Evolutionary conservation across 345 rosid species (phyloP).

Genomic region (Rhodamnia rubescens): DNA sequence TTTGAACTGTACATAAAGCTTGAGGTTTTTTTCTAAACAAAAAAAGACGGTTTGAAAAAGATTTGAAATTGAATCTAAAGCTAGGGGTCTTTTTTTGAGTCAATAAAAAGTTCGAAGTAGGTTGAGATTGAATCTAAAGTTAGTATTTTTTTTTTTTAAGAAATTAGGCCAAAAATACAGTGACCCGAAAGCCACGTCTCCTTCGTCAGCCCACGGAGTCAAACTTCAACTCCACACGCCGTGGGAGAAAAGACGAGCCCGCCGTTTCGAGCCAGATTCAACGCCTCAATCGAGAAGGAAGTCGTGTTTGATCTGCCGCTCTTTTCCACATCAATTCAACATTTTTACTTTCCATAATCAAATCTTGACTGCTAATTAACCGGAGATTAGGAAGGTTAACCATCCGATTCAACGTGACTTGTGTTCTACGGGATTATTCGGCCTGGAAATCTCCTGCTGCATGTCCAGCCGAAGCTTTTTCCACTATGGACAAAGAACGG

Average conservation of each 20-base stretch:
- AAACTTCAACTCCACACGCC: background rate
- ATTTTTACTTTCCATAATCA: background rate
- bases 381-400: background rate
- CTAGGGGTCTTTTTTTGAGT: too few relatives aligned
- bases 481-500: too few relatives aligned
- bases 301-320: background rate
- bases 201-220: background rate
- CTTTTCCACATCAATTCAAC: too few relatives aligned
- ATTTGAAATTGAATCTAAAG: accelerated
- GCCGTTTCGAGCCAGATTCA: background rate
- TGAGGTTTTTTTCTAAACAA: too few relatives aligned
- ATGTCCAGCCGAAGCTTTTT: too few relatives aligned
- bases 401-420: background rate
- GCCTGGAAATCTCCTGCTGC: too few relatives aligned
- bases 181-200: background rate
- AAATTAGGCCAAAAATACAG: background rate
- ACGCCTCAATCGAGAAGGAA: background rate
- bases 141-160: too few relatives aligned
- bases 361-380: background rate
- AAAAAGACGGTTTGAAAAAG: too few relatives aligned
- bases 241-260: background rate
- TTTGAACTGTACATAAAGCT: too few relatives aligned
- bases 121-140: too few relatives aligned
- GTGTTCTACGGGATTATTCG: too few relatives aligned
- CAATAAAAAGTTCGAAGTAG: too few relatives aligned